Evolutionary conservation across 1,284 basidiomycete genomes (phyloP).

Genomic region (Sanghuangporus baumii): DNA sequence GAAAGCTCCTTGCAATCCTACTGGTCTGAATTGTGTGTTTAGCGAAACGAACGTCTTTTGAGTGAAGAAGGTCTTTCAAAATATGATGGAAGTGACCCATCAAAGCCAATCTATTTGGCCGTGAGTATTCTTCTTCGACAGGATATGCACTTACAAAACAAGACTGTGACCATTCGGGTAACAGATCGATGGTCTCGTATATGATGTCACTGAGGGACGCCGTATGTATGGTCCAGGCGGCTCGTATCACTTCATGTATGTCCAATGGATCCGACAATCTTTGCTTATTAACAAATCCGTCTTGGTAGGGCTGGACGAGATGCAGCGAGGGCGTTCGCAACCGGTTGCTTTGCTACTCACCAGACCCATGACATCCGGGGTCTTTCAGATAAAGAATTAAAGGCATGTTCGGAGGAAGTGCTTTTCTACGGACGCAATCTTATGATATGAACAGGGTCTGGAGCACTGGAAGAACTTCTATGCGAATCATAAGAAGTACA

Average conservation of each 20-base stretch:
- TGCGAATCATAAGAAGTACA: constrained; percentile 70
- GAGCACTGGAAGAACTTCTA: constrained; percentile 90
- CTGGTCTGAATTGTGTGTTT: background rate
- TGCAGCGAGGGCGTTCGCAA: constrained; percentile 85
- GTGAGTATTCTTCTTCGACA: constrained; percentile 37
- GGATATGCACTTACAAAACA: background rate
- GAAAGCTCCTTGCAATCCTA: background rate
- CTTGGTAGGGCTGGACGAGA: constrained; percentile 73
- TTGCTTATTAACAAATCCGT: constrained; percentile 5
- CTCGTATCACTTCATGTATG: constrained; percentile 79
- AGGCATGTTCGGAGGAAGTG: constrained; percentile 39
- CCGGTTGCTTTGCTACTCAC: constrained; percentile 88
- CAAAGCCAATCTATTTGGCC: constrained; percentile 79
- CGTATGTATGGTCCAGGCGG: constrained; percentile 89
- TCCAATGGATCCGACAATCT: constrained; percentile 20
- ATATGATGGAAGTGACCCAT: constrained; percentile 71
- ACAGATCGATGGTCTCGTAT: constrained; percentile 89
- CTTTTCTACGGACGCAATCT: constrained; percentile 17
- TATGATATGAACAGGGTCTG: constrained; percentile 49
- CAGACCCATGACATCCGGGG: constrained; percentile 88
- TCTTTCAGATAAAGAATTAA: constrained; percentile 63
- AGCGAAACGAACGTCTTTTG: constrained; percentile 64
- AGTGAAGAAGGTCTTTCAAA: constrained; percentile 63
- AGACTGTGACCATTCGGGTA: background rate
- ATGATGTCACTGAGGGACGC: constrained; percentile 77